A percentile compares a stretch with the other conserved stretches of the same genome.
phyloP scores from a whole-genome alignment of 768 basidiomycete genomes.

The Mycena indigotica region DNA sequence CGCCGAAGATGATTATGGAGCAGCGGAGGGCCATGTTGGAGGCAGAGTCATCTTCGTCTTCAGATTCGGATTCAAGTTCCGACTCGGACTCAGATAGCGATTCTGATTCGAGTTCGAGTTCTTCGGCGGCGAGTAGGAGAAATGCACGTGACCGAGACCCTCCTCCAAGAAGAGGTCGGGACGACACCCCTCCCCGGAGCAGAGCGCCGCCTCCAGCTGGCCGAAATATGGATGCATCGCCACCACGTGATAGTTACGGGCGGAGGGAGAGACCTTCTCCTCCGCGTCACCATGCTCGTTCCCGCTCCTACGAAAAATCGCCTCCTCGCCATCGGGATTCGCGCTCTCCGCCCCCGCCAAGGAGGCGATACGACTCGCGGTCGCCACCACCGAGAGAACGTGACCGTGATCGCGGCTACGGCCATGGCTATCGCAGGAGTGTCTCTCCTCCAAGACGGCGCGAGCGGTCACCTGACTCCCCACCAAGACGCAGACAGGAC shows the following conservation, averaged over 20 bases:
- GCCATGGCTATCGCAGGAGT: no score
- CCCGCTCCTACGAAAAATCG: no score
- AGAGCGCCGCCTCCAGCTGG: neutral
- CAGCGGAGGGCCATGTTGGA: constrained; percentile 88
- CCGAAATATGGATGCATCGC: constrained; percentile 5
- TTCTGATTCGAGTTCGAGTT: constrained; percentile 37
- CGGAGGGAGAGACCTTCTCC: neutral
- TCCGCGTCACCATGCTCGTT: constrained; percentile 12
- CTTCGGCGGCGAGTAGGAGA: constrained; percentile 26
- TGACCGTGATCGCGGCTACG: constrained; percentile 21
- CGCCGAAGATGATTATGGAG: constrained; percentile 90
- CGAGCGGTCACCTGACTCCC: neutral
- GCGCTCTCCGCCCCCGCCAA: constrained; percentile 2
- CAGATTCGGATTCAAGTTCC: constrained; percentile 36
- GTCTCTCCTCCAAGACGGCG: neutral
- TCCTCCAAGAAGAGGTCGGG: constrained; percentile 19
- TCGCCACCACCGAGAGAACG: constrained; percentile 23
- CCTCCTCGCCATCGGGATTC: constrained; percentile 19
- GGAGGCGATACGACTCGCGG: constrained; percentile 1
- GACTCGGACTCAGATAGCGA: constrained; percentile 32
- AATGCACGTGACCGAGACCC: constrained; percentile 22
- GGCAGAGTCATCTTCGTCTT: constrained; percentile 51
- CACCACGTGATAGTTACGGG: neutral
- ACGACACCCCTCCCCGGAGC: constrained; percentile 4
- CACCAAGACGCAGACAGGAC: constrained; percentile 2